phyloP scores from a whole-genome alignment of 2,329 filamentous ascomycete genomes.

The Penicillium nordicum region DNA sequence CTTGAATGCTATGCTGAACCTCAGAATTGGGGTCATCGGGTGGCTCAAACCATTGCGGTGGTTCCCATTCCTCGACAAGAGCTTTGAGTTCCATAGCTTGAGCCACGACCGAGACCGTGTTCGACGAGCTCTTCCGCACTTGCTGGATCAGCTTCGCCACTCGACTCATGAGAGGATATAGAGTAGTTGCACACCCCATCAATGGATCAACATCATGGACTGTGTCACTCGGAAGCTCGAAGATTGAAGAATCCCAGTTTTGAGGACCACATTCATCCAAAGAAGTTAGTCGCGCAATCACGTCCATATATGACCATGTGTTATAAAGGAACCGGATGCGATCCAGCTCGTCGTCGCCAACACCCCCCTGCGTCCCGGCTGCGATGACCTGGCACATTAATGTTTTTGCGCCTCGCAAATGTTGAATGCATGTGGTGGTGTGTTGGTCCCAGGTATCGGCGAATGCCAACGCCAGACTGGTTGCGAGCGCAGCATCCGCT shows the following conservation, averaged over 20 bases:
- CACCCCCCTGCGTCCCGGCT: constrained; percentile 35
- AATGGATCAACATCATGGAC: constrained; percentile 64
- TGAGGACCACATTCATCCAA: constrained; percentile 56
- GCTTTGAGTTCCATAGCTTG: constrained; percentile 61
- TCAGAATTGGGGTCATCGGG: constrained; percentile 63
- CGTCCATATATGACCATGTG: constrained; percentile 71
- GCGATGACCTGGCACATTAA: constrained; percentile 59
- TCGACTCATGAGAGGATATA: constrained; percentile 66
- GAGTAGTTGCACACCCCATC: constrained; percentile 65
- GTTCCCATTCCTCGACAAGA: constrained; percentile 59
- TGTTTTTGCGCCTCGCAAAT: constrained; percentile 64
- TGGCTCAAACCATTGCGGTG: constrained; percentile 56
- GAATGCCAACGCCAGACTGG: constrained; percentile 66
- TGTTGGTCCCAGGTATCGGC: constrained; percentile 69
- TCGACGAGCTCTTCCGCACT: constrained; percentile 54
- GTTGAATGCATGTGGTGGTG: constrained; percentile 65
- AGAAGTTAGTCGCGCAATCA: constrained; percentile 65
- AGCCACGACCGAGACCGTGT: constrained; percentile 59
- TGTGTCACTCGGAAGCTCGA: constrained; percentile 43
- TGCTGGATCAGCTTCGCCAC: constrained; percentile 64
- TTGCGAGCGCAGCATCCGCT: constrained; percentile 64
- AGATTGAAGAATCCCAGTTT: constrained; percentile 38
- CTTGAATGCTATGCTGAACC: constrained; percentile 63
- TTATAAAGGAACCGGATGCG: constrained; percentile 66
- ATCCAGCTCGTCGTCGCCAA: constrained; percentile 49